phyloP scores from a whole-genome alignment of 2,329 filamentous ascomycete species.

The Alternaria dauci region DNA sequence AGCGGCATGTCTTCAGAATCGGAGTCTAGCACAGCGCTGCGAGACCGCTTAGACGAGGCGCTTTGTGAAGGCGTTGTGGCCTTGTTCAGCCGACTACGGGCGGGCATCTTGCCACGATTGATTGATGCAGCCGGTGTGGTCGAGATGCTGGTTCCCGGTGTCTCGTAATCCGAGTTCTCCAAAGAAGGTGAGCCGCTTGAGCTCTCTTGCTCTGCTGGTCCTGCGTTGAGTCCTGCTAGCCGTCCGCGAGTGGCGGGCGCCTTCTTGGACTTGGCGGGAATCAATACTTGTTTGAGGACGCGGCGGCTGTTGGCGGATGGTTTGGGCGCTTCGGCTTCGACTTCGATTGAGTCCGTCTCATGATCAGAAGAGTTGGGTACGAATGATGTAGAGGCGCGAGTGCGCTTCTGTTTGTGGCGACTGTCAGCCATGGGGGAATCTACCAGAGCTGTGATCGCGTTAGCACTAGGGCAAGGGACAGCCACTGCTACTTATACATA shows the following conservation, averaged over 20 bases:
- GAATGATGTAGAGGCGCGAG: constrained; percentile 35
- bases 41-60: constrained; percentile 37
- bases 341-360: constrained; percentile 33
- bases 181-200: constrained; percentile 44
- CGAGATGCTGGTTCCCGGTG: constrained; percentile 67
- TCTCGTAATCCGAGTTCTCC: constrained; percentile 63
- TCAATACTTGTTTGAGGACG: constrained; percentile 45
- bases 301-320: constrained; percentile 24
- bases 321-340: constrained; percentile 18
- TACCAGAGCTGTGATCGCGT: constrained; percentile 12
- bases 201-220: constrained; percentile 30
- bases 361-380: constrained; percentile 47
- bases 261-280: constrained; percentile 36
- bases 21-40: constrained; percentile 31
- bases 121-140: constrained; percentile 61
- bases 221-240: constrained; percentile 17
- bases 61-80: constrained; percentile 23
- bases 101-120: constrained; percentile 31
- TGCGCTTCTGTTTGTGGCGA: constrained; percentile 29
- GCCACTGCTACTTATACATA: background rate
- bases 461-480: constrained; percentile 1
- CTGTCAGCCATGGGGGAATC: constrained; percentile 11
- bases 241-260: constrained; percentile 20
- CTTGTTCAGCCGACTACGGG: constrained; percentile 31
- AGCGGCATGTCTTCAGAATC: constrained; percentile 44